phyloP scores from a whole-genome alignment of 108 stramenopile genomes.

The Stephanodiscus triporus region DNA sequence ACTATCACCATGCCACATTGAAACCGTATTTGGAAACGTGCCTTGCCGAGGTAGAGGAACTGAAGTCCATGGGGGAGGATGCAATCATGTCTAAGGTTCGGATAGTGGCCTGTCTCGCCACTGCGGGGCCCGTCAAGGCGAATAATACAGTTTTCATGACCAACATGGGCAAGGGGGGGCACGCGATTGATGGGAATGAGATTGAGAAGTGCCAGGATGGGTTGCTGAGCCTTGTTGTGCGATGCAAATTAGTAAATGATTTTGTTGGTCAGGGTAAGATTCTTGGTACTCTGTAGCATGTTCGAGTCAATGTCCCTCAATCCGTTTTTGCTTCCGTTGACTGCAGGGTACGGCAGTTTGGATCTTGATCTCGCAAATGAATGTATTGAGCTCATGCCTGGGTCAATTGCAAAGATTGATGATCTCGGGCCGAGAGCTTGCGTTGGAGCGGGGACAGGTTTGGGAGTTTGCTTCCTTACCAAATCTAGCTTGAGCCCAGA shows the following conservation, averaged over 20 bases:
- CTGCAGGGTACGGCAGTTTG: slow-evolving; percentile 85
- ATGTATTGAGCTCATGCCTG: slow-evolving; percentile 62
- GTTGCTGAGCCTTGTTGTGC: slow-evolving; percentile 45
- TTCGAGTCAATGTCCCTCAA: not conserved
- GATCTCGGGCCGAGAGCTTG: slow-evolving; percentile 84
- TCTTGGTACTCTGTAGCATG: not conserved
- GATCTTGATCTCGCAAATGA: slow-evolving; percentile 74
- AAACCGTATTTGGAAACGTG: slow-evolving; percentile 70
- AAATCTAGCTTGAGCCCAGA: slow-evolving; percentile 46
- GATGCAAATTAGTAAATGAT: slow-evolving; percentile 91
- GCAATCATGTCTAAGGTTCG: slow-evolving; percentile 21
- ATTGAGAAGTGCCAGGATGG: slow-evolving; percentile 55
- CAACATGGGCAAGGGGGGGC: slow-evolving; percentile 65
- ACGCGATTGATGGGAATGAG: slow-evolving; percentile 69
- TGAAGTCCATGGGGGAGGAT: slow-evolving; percentile 32
- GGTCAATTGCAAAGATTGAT: slow-evolving; percentile 57
- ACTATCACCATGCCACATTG: slow-evolving; percentile 65
- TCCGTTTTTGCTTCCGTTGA: not conserved
- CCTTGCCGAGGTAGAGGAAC: slow-evolving; percentile 50
- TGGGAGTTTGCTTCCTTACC: slow-evolving; percentile 94
- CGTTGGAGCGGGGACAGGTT: slow-evolving; percentile 97
- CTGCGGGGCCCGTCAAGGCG: slow-evolving; percentile 90
- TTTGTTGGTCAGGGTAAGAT: slow-evolving; percentile 87
- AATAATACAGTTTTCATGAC: slow-evolving; percentile 82
- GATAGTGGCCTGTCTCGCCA: slow-evolving; percentile 86